Conservation (phyloP, 2,329 filamentous ascomycete genomes). For the Berkeleyomyces basicola region DNA sequence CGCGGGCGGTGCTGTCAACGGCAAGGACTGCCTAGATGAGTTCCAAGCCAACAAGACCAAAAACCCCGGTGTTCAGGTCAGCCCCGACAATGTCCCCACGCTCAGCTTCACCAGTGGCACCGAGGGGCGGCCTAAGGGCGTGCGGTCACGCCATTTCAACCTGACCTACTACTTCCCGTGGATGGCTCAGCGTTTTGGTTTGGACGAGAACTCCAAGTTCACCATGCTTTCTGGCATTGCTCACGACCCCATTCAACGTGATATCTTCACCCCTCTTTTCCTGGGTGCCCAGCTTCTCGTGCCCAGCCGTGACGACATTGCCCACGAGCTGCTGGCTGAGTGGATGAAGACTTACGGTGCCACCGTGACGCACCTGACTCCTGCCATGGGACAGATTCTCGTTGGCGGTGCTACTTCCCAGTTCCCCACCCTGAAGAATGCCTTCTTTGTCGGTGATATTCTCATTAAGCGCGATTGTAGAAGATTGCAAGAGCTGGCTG, state of each 20-base stretch:
- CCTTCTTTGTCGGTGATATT: slow-evolving; percentile 86
- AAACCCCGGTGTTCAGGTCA: slow-evolving; percentile 58
- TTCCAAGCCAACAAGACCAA: slow-evolving; percentile 33
- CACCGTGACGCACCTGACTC: slow-evolving; percentile 77
- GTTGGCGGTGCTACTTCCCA: slow-evolving; percentile 65
- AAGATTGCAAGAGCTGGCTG: slow-evolving; percentile 56
- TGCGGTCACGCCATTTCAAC: slow-evolving; percentile 72
- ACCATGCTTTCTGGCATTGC: slow-evolving; percentile 76
- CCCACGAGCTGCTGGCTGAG: slow-evolving; percentile 68
- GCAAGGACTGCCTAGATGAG: slow-evolving; percentile 48
- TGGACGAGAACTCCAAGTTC: slow-evolving; percentile 57
- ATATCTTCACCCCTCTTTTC: slow-evolving; percentile 86
- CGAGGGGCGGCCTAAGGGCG: slow-evolving; percentile 73
- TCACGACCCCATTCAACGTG: slow-evolving; percentile 38
- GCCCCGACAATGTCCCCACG: slow-evolving; percentile 69
- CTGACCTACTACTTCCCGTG: slow-evolving; percentile 78
- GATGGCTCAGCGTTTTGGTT: slow-evolving; percentile 74
- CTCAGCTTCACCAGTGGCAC: slow-evolving; percentile 58
- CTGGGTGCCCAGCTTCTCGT: slow-evolving; percentile 65
- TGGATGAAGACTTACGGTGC: slow-evolving; percentile 67
- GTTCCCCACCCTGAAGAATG: slow-evolving; percentile 60
- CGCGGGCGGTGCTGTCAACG: slow-evolving; percentile 48
- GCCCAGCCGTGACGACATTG: slow-evolving; percentile 67
- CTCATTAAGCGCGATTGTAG: slow-evolving; percentile 71
- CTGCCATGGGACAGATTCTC: slow-evolving; percentile 90